Evolutionary conservation across 2,329 filamentous ascomycete species (phyloP), one percentile per base, ranked within the genome.

Genomic region (Emmonsia crescens): DNA sequence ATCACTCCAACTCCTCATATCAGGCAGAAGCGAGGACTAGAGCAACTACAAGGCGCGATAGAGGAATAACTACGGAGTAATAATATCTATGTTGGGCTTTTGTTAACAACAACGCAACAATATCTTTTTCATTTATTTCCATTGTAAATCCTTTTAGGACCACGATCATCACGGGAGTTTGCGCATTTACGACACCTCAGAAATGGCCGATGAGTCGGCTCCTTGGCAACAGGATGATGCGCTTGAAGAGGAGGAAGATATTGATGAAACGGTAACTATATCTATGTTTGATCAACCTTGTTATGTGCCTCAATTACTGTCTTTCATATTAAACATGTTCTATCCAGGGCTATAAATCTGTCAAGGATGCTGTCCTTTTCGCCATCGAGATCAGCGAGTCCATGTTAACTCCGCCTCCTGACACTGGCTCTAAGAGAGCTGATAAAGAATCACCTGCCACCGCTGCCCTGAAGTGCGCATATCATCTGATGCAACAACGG

Each of bases 291-390:
- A 48, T 48, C 24, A 48, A 12, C 5, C 9, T 49, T 9, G 19
- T 31, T 29, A 8, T 8, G 48, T 48, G 10, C 16, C 33, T 51
- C 49, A 52, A 61, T 29, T 49, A 14, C 8, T 33, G n/a, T 33
- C 49, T 44, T 9, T 48, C 21, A 52, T 56, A 6, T 40, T 49
- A 57, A 42, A 38, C 16, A 51, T 52, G 6, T 33, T 33, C 14
- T 55, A 24, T 10, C 46, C 68, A 93, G 91, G 87, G 85, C 74
- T 99, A 94, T 79, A 95, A 92, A 78, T 83, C 88, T 0, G 87
- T 92, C 72, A 96, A 96, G 77, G 94, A 99, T 85, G 94, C 94
- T n/a, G 84, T 97, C n/a, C 82, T 99, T 29, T 93, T 99, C 72
- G 93, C 91, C 16, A 96, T 99, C 69, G 89, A 97, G 69, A 82